Evolutionary conservation across 1,284 basidiomycete species (phyloP), one percentile per base, ranked within the genome.

Genomic region (Xerocomus minutiporus): DNA sequence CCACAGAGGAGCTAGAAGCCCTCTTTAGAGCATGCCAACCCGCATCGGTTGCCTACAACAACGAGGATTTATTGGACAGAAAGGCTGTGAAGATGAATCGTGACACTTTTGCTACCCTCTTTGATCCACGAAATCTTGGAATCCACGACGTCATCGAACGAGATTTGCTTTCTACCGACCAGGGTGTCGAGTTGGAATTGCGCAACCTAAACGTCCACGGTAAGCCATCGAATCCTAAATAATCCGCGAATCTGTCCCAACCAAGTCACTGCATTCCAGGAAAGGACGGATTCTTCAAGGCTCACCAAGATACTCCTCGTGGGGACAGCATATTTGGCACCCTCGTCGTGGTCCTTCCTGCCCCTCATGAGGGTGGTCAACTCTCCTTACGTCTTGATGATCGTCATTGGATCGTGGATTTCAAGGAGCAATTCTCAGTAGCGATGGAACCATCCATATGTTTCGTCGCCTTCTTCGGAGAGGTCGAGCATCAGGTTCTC

Each of bases 401-500:
- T 6, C 51, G 56, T 4, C 60, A 67, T 7, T 68, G 62, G 61
- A 51, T 48, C 1, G 0, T 13, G 56, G 31, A 42, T 50, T 4
- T 34, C 41, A 20, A 35, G 17, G 36, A 17, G 36, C 36, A 38
- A 20, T 17, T 62, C 15, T 13, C 50, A 6, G 12, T 34, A 17
- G 43, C 52, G 29, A 31, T 39, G 20, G 20, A 46, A 8, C 46
- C 39, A 20, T 51, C 44, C n/a, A 8, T 69, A 63, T 49, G n/a
- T 12, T 44, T 44, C 11, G 55, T 63, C 38, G 66, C 36, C 36
- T 38, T 72, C 49, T 71, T 63, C 55, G 61, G 63, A 32, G 74
- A 77, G 51, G 68, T 75, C 48, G 68, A 75, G 46, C 73, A 77
- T 54, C 67, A 77, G 53, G 70, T 78, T n/a, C 51, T 61, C 4